These are phyloP conservation scores for Coemansia sp. DNA, from an alignment of 192 early-diverging fungal species.

Conservation along the genomic window DNA sequence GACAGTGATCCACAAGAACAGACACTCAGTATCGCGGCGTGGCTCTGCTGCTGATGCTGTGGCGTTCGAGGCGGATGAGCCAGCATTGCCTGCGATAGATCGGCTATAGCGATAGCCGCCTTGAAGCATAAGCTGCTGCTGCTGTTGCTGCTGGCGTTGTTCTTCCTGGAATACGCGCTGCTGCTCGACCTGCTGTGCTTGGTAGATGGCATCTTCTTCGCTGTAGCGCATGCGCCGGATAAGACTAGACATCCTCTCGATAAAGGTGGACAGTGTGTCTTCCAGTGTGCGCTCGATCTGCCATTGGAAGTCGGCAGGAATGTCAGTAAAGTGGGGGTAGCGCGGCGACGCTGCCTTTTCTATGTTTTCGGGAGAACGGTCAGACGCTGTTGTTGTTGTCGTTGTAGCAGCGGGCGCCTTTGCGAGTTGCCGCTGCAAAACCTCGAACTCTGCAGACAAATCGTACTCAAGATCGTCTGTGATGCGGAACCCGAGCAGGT, in stretches of 20 bases:
- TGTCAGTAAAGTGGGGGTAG: conserved; percentile 46
- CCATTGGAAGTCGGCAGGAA: conserved; percentile 52
- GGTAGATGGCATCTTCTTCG: conserved; percentile 70
- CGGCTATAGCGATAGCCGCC: conserved; percentile 41
- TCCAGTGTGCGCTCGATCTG: conserved; percentile 61
- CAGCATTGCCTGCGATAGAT: conserved; percentile 12
- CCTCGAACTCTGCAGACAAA: conserved; percentile 44
- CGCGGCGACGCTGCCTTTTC: conserved; percentile 5
- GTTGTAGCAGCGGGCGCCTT: background rate
- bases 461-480: conserved; percentile 51
- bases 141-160: conserved; percentile 43
- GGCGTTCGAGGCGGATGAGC: conserved; percentile 4
- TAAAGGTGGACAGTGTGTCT: conserved; percentile 57
- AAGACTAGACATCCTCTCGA: conserved; percentile 60
- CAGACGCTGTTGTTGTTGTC: background rate
- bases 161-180: conserved; percentile 39
- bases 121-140: conserved; percentile 36
- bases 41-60: conserved; percentile 21
- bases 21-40: conserved; percentile 66
- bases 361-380: background rate
- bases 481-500: conserved; percentile 60
- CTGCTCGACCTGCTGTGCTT: conserved; percentile 42
- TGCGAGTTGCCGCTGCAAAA: conserved; percentile 35
- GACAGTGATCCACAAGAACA: conserved; percentile 72
- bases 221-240: conserved; percentile 66